Base-by-base conservation (phyloP, 805 yeast genomes). In the Pichia membranifaciens region DNA sequence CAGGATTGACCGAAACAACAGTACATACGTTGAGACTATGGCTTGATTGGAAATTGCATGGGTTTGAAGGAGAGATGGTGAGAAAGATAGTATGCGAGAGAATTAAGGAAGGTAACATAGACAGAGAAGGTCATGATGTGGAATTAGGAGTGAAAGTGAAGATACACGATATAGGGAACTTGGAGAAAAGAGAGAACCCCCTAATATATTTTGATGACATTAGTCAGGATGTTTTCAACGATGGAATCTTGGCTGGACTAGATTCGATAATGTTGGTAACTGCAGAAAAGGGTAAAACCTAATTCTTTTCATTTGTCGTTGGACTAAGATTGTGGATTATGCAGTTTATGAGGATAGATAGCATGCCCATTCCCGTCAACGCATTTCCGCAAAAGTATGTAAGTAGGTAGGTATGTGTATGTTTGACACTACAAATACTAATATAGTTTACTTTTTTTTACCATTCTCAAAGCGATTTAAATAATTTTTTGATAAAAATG, bases 21-120 rank as follows among this genome's bases (percentile, higher is more conserved):
- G 18, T 62, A 5, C 45, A 52, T 4, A 42, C 65, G 29, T 49
- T 59, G 25, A 60, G 59, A 38, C 48, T 61, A n/a, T 64, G 64
- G 49, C 50, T 65, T 25, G 66, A 62, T 44, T 65, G 65, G 51
- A 63, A 64, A 47, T 37, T 60, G 40, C 53, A 59, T 44, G 66
- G 67, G 1, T 44, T 52, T 21, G 25, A 50, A 18, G 63, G 65
- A 9, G 36, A 47, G 10, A 21, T 56, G n/a, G 58, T 58, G 12
- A 55, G 49, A 36, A 21, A 48, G 17, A 21, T 49, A 51, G 35
- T 52, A 42, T 15, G 18, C 43, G 20, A 21, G 21, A 21, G 50
- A 43, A 9, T 44, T 25, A n/a, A 12, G 4, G n/a, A 5, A 5
- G 7, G 16, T 28, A 8, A 10, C 29, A 21, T 34, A 3, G 45